Percentiles rank a stretch among this genome's conserved stretches.
These are phyloP conservation scores for Yamadazyma epiphylla DNA, from an alignment of 1,139 yeast genomes.

Conservation along the genomic window DNA sequence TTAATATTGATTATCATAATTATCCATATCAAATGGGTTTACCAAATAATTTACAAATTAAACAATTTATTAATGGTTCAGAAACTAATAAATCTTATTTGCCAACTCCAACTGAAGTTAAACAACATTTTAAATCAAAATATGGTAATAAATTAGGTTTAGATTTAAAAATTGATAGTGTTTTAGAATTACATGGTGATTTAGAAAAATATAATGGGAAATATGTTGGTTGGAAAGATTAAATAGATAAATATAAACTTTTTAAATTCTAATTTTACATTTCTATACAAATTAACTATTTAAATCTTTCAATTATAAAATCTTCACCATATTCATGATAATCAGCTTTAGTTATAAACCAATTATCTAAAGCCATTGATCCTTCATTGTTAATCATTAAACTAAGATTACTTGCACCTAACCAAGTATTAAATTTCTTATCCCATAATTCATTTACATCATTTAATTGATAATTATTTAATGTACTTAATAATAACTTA, in stretches of 20 bases:
- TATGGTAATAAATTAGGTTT: slow-evolving; percentile 61
- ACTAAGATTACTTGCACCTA: slow-evolving; percentile 64
- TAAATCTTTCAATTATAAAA: slow-evolving; percentile 51
- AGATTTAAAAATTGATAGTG: slow-evolving; percentile 49
- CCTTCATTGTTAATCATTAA: slow-evolving; percentile 44
- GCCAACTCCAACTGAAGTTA: slow-evolving; percentile 63
- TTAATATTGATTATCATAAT: slow-evolving; percentile 50
- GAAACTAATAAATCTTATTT: slow-evolving; percentile 62
- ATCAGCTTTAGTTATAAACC: slow-evolving; percentile 56
- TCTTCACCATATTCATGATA: slow-evolving; percentile 62
- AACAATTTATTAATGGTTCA: slow-evolving; percentile 59
- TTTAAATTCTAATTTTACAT: slow-evolving; percentile 40
- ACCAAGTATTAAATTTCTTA: slow-evolving; percentile 57
- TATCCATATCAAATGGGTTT: slow-evolving; percentile 81
- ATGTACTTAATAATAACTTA: slow-evolving; percentile 15
- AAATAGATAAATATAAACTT: slow-evolving; percentile 8
- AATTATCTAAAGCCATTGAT: slow-evolving; percentile 45
- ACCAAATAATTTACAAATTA: slow-evolving; percentile 62
- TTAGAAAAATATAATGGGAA: slow-evolving; percentile 53
- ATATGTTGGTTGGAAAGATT: slow-evolving; percentile 55
- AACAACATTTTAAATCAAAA: slow-evolving; percentile 52
- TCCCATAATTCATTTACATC: slow-evolving; percentile 45
- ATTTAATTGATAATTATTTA: slow-evolving; percentile 22
- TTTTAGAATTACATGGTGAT: slow-evolving; percentile 60
- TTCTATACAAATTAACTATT: slow-evolving; percentile 48